Conservation (phyloP, 2,329 filamentous ascomycete species). For the Dactylellina sp. region DNA sequence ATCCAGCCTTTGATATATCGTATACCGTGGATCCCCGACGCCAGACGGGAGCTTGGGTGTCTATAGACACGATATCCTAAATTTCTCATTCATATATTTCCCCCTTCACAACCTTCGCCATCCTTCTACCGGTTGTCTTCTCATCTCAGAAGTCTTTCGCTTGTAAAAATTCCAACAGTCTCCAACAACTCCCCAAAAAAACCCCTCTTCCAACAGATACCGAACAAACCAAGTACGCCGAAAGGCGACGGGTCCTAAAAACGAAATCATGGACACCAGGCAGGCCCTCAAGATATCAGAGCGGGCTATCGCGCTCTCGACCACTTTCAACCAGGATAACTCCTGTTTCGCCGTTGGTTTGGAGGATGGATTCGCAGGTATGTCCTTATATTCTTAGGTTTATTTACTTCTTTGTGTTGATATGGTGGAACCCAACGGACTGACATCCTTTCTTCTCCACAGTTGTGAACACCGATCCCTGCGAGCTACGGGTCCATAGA, state of each 20-base stretch:
- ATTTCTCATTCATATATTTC: background rate
- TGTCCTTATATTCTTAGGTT: constrained; percentile 61
- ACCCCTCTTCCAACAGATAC: background rate
- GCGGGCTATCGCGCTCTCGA: constrained; percentile 80
- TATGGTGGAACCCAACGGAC: constrained; percentile 24
- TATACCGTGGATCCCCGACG: constrained; percentile 6
- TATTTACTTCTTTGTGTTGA: constrained; percentile 35
- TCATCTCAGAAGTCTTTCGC: no score
- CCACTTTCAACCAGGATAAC: constrained; percentile 85
- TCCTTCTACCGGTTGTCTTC: background rate
- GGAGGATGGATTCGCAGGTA: constrained; percentile 86
- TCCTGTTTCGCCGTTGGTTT: constrained; percentile 89
- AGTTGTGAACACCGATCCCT: constrained; percentile 81
- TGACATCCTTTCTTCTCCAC: constrained; percentile 32
- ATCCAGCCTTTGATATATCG: constrained; percentile 39
- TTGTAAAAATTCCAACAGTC: constrained; percentile 42
- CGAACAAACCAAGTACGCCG: background rate
- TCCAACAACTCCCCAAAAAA: constrained; percentile 16
- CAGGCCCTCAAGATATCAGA: constrained; percentile 82
- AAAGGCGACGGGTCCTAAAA: constrained; percentile 20
- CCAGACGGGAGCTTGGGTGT: constrained; percentile 1
- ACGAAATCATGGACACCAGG: constrained; percentile 88
- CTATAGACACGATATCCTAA: background rate
- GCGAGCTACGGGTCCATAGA: constrained; percentile 74
- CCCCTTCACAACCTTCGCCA: background rate